Evolutionary conservation across 2,329 filamentous ascomycete genomes (phyloP).

Genomic region (Raffaelea ambrosiae): DNA sequence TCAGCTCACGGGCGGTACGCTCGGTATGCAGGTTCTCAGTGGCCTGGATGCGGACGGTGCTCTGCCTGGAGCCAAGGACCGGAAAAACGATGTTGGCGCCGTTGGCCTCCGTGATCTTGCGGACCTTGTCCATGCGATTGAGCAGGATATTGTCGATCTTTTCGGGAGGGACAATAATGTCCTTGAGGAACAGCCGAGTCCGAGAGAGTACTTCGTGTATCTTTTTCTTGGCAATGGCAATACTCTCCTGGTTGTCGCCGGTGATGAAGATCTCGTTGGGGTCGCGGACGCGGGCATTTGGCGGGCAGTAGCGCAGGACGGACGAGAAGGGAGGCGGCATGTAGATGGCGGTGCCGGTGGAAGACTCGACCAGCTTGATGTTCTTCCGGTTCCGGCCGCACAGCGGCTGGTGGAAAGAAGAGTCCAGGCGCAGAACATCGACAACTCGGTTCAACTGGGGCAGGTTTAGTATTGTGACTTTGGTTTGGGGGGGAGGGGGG

Average conservation of each 20-base stretch:
- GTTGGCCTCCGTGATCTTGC: constrained; percentile 95
- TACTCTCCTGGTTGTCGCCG: constrained; percentile 75
- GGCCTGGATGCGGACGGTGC: constrained; percentile 81
- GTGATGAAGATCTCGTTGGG: constrained; percentile 93
- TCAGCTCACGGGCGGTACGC: constrained; percentile 88
- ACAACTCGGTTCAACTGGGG: constrained; percentile 61
- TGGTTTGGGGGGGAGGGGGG: too few relatives aligned
- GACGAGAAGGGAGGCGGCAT: constrained; percentile 91
- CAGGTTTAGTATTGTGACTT: constrained; percentile 18
- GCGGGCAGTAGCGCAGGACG: constrained; percentile 82
- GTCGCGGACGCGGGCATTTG: constrained; percentile 70
- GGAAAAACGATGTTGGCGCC: constrained; percentile 93
- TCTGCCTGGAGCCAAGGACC: constrained; percentile 74
- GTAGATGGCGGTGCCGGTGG: constrained; percentile 94
- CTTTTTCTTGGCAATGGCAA: constrained; percentile 82
- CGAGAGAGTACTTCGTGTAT: constrained; percentile 76
- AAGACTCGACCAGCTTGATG: constrained; percentile 94
- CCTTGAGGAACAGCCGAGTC: constrained; percentile 82
- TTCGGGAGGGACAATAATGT: constrained; percentile 77
- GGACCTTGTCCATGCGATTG: constrained; percentile 87
- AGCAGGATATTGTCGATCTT: constrained; percentile 95
- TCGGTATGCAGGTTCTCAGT: constrained; percentile 91
- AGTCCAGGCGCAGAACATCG: constrained; percentile 72
- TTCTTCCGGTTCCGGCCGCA: constrained; percentile 93
- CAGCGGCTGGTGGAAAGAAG: constrained; percentile 82